phyloP scores from a whole-genome alignment of 2,329 filamentous ascomycete genomes.

The Sordariomycetes sp. region DNA sequence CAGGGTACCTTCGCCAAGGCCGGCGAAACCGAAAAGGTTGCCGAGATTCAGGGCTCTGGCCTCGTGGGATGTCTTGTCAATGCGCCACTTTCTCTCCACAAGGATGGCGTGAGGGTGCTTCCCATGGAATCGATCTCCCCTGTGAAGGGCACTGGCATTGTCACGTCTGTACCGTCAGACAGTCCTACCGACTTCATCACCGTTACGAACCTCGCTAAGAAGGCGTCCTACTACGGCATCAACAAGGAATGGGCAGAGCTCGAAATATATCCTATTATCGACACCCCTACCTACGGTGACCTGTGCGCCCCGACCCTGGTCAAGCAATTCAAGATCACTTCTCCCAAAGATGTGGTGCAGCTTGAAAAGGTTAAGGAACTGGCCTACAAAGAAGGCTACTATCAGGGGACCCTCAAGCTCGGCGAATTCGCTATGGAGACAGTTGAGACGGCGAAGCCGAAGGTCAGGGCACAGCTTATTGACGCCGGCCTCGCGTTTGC shows the following conservation, averaged over 20 bases:
- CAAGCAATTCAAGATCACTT: constrained; percentile 91
- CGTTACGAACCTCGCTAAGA: constrained; percentile 78
- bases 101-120: constrained; percentile 72
- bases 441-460: constrained; percentile 77
- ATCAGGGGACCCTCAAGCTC: constrained; percentile 81
- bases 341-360: constrained; percentile 83
- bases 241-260: constrained; percentile 93
- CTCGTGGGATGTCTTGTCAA: constrained; percentile 82
- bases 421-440: constrained; percentile 82
- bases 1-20: constrained; percentile 76
- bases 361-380: constrained; percentile 90
- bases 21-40: constrained; percentile 63
- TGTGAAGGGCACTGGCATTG: constrained; percentile 91
- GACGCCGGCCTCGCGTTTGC: constrained; percentile 72
- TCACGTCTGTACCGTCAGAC: constrained; percentile 91
- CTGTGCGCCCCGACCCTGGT: constrained; percentile 74
- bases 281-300: constrained; percentile 80
- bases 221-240: constrained; percentile 92
- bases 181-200: constrained; percentile 91
- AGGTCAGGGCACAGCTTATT: constrained; percentile 70
- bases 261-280: constrained; percentile 80
- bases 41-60: constrained; percentile 65
- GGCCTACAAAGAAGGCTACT: constrained; percentile 95
- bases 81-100: constrained; percentile 80
- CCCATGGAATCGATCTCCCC: constrained; percentile 92